These are phyloP conservation scores for Corrigiola litoralis DNA, from an alignment of 179 eudicot genomes.

Conservation along the genomic window DNA sequence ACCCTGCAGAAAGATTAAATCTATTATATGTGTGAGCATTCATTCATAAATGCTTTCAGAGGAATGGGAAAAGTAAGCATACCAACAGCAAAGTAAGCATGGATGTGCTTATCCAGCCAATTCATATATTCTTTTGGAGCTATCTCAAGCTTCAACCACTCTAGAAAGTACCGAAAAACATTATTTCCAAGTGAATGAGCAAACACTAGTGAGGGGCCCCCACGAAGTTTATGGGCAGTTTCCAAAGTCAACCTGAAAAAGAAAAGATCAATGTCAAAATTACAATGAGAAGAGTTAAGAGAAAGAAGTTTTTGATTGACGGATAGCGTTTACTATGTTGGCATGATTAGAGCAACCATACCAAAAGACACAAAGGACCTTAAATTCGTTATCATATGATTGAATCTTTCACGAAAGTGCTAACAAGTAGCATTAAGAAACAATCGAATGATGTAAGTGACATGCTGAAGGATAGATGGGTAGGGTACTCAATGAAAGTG, in stretches of 20 bases:
- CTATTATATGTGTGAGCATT: slow-evolving; percentile 5
- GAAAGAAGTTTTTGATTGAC: slow-evolving; percentile 5
- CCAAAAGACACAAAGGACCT: not conserved
- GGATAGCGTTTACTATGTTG: not conserved
- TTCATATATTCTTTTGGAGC: slow-evolving; percentile 76
- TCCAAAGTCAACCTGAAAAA: slow-evolving; percentile 84
- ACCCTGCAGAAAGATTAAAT: slow-evolving; percentile 46
- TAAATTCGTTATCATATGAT: not conserved
- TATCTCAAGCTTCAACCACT: slow-evolving; percentile 94
- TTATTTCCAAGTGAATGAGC: slow-evolving; percentile 94
- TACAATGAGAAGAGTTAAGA: slow-evolving; percentile 12
- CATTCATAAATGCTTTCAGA: slow-evolving; percentile 2
- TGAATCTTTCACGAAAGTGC: slow-evolving; percentile 2
- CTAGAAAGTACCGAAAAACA: slow-evolving; percentile 93
- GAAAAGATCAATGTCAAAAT: too few relatives aligned
- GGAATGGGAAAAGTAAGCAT: slow-evolving; percentile 29
- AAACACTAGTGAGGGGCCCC: slow-evolving; percentile 90
- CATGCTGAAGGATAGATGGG: not conserved
- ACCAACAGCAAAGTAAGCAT: slow-evolving; percentile 99
- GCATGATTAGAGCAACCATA: not conserved
- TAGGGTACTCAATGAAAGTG: too few relatives aligned
- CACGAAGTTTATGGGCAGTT: slow-evolving; percentile 89
- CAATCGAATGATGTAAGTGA: not conserved
- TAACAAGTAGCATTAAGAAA: not conserved
- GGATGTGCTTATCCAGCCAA: slow-evolving; percentile 93